Evolutionary conservation across 192 early-diverging fungal species (phyloP), one percentile per base, ranked within the genome.

Genomic region (Coemansia brasiliensis): DNA sequence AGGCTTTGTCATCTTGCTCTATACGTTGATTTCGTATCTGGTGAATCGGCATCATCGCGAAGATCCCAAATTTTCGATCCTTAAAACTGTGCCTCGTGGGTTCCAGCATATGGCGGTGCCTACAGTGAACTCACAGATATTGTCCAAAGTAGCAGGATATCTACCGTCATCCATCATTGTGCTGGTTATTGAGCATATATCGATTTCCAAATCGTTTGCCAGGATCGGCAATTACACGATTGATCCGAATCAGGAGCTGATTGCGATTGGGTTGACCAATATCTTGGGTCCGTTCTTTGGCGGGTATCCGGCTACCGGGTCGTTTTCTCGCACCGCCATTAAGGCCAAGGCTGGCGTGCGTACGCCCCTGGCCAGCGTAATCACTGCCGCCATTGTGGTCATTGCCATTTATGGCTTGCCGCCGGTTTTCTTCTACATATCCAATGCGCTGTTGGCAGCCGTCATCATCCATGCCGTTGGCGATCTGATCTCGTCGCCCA

Each of bases 241-340:
- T 76, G 83, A 89, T 55, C 69, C 88, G 49, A 93, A 89, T 79
- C 94, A 98, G 82, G 95, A 98, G 69, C 66, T 92, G 24, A 84
- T 94, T 46, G 88, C 94, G 0, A 83, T 98, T 29, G 95, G 95
- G 25, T 17, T 88, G n/a, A 86, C 90, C 22, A 98, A 98, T 80
- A 62, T 91, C 18, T 63, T 91, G 63, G 92, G 87, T 9, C 87
- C 90, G 5, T 94, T 96, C 72, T 89, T 98, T 70, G 83, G 87
- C 50, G 90, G 84, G 9, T 94, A 90, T 78, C 88, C 94, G 17
- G 83, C 90, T 1, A 95, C 95, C 13, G 95, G 94, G 40, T 94
- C 92, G 7, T 96, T 98, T 81, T 94, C 92, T 11, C 88, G 95
- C 40, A 90, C 91, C 0, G 93, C 94, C 42, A 86, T 98, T 71